Conservation (phyloP, 129 eudicot genomes). For the Daucus carota region DH1_v3.0 NC_030388.2:19447001-19447500, state of each 20-base stretch:
- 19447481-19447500: conserved; percentile 6
- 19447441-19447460: neutral
- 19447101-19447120: too few relatives aligned
- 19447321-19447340: conserved; percentile 12
- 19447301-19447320: neutral
- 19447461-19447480: conserved; percentile 2
- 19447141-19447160: neutral
- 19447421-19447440: neutral
- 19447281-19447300: neutral
- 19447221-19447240: neutral
- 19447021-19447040: too few relatives aligned
- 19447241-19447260: neutral
- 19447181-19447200: neutral
- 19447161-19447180: neutral
- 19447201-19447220: neutral
- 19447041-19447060: too few relatives aligned
- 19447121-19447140: neutral
- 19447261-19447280: neutral
- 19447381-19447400: conserved; percentile 91
- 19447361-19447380: conserved; percentile 97
- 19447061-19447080: too few relatives aligned
- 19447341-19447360: conserved; percentile 81
- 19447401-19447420: conserved; percentile 77
- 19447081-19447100: too few relatives aligned
- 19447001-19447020: too few relatives aligned